These are phyloP conservation scores for Carallia pectinifolia DNA, from an alignment of 345 rosid species.

Conservation along the genomic window DNA sequence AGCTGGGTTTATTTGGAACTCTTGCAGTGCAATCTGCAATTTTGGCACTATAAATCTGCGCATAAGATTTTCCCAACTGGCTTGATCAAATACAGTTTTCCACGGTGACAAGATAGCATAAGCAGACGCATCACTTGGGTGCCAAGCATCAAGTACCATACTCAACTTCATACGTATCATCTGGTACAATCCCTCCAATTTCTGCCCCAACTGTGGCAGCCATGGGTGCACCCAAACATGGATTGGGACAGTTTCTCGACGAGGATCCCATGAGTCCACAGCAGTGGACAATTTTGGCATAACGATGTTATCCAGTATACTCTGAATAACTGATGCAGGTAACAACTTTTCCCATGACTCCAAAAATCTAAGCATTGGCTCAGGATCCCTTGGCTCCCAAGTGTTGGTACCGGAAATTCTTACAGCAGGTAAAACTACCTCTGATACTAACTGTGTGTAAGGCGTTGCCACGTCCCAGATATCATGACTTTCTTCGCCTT, in stretches of 20 bases:
- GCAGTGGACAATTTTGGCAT: slow-evolving; percentile 75
- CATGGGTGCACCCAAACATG: slow-evolving; percentile 97
- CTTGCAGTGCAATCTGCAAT: slow-evolving; percentile 77
- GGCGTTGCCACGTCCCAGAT: slow-evolving; percentile 72
- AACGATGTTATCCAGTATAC: slow-evolving; percentile 60
- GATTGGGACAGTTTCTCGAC: slow-evolving; percentile 70
- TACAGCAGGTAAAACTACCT: slow-evolving; percentile 79
- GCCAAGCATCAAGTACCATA: slow-evolving; percentile 90
- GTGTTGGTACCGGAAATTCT: slow-evolving; percentile 79
- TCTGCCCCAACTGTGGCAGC: slow-evolving; percentile 79
- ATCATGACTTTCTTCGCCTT: slow-evolving; percentile 56
- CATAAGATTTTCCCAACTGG: slow-evolving; percentile 89
- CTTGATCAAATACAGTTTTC: slow-evolving; percentile 84
- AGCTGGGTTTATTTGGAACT: slow-evolving; percentile 77
- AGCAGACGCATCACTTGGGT: slow-evolving; percentile 80
- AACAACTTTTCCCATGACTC: slow-evolving; percentile 79
- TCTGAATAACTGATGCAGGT: slow-evolving; percentile 60
- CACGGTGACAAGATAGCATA: slow-evolving; percentile 84
- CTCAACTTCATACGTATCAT: slow-evolving; percentile 77
- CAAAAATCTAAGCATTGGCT: slow-evolving; percentile 88
- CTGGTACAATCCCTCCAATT: slow-evolving; percentile 73
- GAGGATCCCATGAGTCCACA: slow-evolving; percentile 92
- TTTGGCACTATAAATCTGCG: slow-evolving; percentile 87
- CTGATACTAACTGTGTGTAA: slow-evolving; percentile 69
- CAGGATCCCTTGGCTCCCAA: slow-evolving; percentile 93